Evolutionary conservation across 2,329 filamentous ascomycete genomes (phyloP), one percentile per base, ranked within the genome.

Genomic region (Pseudogymnoascus sp.): DNA sequence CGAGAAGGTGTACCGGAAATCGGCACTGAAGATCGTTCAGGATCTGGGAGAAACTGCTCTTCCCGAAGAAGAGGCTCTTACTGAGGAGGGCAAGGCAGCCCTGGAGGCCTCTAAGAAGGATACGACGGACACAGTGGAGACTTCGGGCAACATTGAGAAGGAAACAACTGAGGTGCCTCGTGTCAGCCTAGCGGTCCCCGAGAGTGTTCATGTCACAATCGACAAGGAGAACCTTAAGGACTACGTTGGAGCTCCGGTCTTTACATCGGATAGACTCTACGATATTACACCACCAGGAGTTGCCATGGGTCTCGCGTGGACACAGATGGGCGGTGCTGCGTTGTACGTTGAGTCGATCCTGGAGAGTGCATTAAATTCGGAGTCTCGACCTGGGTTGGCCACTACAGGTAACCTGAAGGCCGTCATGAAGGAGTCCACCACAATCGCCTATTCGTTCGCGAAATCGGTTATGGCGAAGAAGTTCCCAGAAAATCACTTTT

Each of bases 291-390:
- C 96, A 3, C 85, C 95, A 1, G 95, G 95, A 76, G 95, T 99
- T 15, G 90, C 93, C 21, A 97, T 99, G 95, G 95, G 95, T 68
- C 84, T 99, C 61, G 95, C 95, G 7, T 99, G 95, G 95, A 99
- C 96, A 7, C 91, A 92, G 72, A 91, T 99, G 85, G 95, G 95
- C 65, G 95, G 95, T 65, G 91, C 95, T 4, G 95, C 95, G 61
- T 87, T 99, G 74, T 99, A 99, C 76, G 91, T 99, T 64, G 95
- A 99, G 77, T 96, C 93, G 1, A 97, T 99, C 66, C 80, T 99
- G 61, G 93, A 99, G 74, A 89, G 87, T 65, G 86, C 90, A 0
- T 83, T 97, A 59, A 86, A 86, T 10, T 82, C 87, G 29, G 83
- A 83, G 64, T 93, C 90, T 26, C 83, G 88, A 17, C 89, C 93